Evolutionary conservation across 768 basidiomycete species (phyloP), one percentile per base, ranked within the genome.

Genomic region (Sistotremastrum suecicum): DNA sequence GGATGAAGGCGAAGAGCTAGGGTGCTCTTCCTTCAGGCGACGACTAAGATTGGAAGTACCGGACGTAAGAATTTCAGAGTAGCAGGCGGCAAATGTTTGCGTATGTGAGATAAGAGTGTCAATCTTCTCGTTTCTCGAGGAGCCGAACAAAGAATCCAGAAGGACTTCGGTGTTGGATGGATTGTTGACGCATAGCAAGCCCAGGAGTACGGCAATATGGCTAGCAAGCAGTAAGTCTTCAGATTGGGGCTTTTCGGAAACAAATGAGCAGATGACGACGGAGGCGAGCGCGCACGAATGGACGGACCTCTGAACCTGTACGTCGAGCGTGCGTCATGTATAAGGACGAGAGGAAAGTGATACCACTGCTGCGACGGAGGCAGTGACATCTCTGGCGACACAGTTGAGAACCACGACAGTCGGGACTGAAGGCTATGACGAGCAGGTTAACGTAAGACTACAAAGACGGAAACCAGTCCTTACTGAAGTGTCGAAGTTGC

Each of bases 201-300:
- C 84, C 41, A 90, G 71, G 4, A 90, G 70, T 5, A 89, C 74
- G 0, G 86, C 76, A 3, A 84, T 71, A 55, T 87, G 85, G 1
- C 82, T 81, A 10, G 73, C 72, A 5, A 89, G 67, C 42, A 57
- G 56, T 11, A 47, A 40, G 0, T 52, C 46, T 47, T 58, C 50
- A 3, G 51, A 43, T 29, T 20, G 20, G 35, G 28, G 42, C 8
- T 36, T 47, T 50, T 33, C n/a, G 40, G 3, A 42, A 8, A 41
- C 3, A 29, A 39, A 37, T 12, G 11, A 34, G 5, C 20, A 33
- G 33, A 35, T 20, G 34, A 41, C 9, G 34, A 12, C 7, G 10
- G 34, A n/a, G 9, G 32, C n/a, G 20, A 20, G 20, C 20, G 20
- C 20, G 20, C 20, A 20, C 20, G 20, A 20, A 20, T 20, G 20